Evolutionary conservation across 257 asterid species (phyloP), one percentile per base, ranked within the genome.

Genomic region (Capsicum chinense): DNA sequence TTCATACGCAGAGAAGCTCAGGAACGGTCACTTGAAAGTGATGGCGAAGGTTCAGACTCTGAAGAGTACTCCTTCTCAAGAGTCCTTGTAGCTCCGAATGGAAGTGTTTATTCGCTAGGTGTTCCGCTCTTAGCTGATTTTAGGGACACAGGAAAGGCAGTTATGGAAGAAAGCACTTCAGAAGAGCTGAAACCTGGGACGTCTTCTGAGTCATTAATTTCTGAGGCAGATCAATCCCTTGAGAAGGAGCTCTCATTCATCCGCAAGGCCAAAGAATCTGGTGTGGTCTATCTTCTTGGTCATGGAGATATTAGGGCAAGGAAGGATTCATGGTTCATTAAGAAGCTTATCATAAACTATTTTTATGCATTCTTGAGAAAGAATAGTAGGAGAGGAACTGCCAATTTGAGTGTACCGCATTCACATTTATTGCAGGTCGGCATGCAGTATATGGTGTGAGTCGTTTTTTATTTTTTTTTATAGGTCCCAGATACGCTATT

Each of bases 1-100:
- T 95, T 95, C 90, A 93, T 95, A 19, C 95, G 97, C 7, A 88
- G 96, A 69, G 99, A 95, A 95, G 98, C 97, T 88, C 98, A 95
- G 89, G 99, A 95, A 68, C 88, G 97, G 76, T 93, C 97, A 58
- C 91, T 97, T 60, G 99, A 97, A 92, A 97, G 99, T 78, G 98
- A 93, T 79, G 90, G 92, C 17, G 91, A 88, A 1, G 93, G 92
- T 88, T 88, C 93, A 11, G 97, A 93, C 89, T 85, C 89, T 52
- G 97, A 90, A 81, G 96, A 92, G 85, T 71, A 80, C 84, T 79
- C 94, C 87, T 85, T 87, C 89, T 94, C 98, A 16, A 92, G 94
- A 86, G 88, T 92, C 63, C 90, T 93, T 78, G 87, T 93, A 84
- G 98, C 98, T 84, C 98, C 98, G 42, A 97, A 94, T 63, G 99